Evolutionary conservation across 352 stramenopile species (phyloP).

Genomic region (Pythium coloratum): DNA sequence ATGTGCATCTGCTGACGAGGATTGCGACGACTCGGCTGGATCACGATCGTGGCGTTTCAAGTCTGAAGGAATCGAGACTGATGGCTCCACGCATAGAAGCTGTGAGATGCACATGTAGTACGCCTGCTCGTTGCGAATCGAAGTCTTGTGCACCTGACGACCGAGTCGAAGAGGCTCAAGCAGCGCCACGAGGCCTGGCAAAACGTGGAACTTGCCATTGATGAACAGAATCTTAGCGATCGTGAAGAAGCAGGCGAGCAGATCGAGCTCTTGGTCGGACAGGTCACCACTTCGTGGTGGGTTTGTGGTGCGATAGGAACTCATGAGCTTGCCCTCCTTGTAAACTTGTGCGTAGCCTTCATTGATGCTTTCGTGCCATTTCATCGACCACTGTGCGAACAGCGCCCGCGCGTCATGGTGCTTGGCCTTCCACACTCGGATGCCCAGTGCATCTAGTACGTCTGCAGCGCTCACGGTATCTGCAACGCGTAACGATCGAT

Average conservation of each 20-base stretch:
- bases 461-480: constrained; percentile 27
- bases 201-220: constrained; percentile 42
- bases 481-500: constrained; percentile 36
- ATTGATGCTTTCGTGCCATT: constrained; percentile 14
- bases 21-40: background rate
- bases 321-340: background rate
- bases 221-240: constrained; percentile 88
- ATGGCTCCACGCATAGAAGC: constrained; percentile 54
- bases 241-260: constrained; percentile 80
- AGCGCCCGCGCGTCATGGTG: background rate
- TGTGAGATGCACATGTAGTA: constrained; percentile 90
- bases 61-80: constrained; percentile 8
- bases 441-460: constrained; percentile 39
- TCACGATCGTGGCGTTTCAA: background rate
- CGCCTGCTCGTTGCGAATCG: constrained; percentile 84
- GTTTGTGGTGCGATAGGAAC: background rate
- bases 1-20: background rate
- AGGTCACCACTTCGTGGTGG: constrained; percentile 1
- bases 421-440: constrained; percentile 25
- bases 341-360: constrained; percentile 15
- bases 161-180: constrained; percentile 69
- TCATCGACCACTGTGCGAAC: constrained; percentile 9
- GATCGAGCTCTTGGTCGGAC: constrained; percentile 59
- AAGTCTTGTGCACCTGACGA: constrained; percentile 72
- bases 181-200: constrained; percentile 54